phyloP scores from a whole-genome alignment of 2,329 filamentous ascomycete species.

The Chaetomium olivaceum region DNA sequence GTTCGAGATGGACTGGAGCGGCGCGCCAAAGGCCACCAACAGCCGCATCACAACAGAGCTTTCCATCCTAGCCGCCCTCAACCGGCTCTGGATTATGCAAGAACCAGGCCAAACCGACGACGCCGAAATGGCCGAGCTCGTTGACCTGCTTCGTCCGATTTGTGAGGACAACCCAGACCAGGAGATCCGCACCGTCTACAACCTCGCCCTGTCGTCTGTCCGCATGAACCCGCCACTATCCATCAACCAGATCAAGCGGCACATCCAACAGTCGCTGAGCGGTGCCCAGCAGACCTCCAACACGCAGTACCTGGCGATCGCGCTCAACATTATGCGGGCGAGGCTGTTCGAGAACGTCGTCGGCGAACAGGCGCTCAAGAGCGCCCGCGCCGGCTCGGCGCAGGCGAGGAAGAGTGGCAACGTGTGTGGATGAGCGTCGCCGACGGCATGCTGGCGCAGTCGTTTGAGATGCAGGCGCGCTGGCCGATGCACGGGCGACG shows the following conservation, averaged over 20 bases:
- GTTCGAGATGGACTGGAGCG: conserved; percentile 53
- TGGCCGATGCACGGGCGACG: conserved; percentile 23
- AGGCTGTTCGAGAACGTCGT: conserved; percentile 81
- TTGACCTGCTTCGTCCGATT: conserved; percentile 66
- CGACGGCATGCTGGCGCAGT: conserved; percentile 74
- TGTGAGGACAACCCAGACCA: conserved; percentile 70
- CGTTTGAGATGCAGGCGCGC: conserved; percentile 65
- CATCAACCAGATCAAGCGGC: conserved; percentile 75
- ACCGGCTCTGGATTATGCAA: conserved; percentile 72
- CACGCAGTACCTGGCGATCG: conserved; percentile 77
- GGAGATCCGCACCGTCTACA: conserved; percentile 76
- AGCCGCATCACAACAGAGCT: conserved; percentile 58
- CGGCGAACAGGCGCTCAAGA: conserved; percentile 77
- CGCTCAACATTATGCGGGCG: conserved; percentile 80
- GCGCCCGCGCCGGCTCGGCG: conserved; percentile 66
- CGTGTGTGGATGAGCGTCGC: conserved; percentile 78
- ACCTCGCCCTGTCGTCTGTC: conserved; percentile 71
- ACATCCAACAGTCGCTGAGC: conserved; percentile 71
- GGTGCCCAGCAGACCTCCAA: conserved; percentile 71
- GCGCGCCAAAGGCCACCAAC: conserved; percentile 38
- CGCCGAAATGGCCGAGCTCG: conserved; percentile 57
- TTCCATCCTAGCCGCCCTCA: conserved; percentile 65
- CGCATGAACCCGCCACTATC: conserved; percentile 61
- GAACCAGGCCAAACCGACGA: conserved; percentile 59
- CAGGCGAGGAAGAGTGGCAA: conserved; percentile 72